Evolutionary conservation across 345 rosid genomes (phyloP).

Genomic region (Eucalyptus cladocalyx): DNA sequence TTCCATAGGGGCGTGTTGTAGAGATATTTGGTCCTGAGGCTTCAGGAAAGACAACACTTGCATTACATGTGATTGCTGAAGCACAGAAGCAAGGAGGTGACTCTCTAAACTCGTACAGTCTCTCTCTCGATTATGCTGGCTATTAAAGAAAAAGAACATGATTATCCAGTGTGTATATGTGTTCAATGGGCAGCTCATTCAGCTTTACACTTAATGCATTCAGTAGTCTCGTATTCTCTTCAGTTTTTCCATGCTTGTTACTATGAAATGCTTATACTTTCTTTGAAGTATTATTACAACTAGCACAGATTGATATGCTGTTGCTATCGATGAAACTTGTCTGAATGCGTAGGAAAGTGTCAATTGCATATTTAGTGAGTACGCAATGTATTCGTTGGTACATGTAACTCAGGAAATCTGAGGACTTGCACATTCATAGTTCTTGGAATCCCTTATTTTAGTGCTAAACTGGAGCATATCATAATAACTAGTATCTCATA

Average conservation of each 20-base stretch:
- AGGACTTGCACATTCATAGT: background rate
- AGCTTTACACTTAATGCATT: background rate
- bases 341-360: background rate
- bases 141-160: background rate
- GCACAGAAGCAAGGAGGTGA: conserved; percentile 96
- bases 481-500: background rate
- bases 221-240: background rate
- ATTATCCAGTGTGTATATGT: background rate
- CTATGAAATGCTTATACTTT: background rate
- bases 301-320: background rate
- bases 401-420: background rate
- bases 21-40: conserved; percentile 99
- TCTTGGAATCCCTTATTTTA: background rate
- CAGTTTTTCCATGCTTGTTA: background rate
- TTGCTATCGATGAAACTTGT: background rate
- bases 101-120: background rate
- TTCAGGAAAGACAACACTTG: conserved; percentile 96
- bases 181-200: background rate
- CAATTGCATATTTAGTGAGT: background rate
- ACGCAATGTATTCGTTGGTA: background rate
- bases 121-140: background rate
- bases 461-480: background rate
- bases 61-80: conserved; percentile 94
- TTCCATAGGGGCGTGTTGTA: conserved; percentile 79
- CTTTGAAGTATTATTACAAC: background rate